phyloP scores from a whole-genome alignment of 2,329 filamentous ascomycete species.

The Hymenoscyphus infarciens region DNA sequence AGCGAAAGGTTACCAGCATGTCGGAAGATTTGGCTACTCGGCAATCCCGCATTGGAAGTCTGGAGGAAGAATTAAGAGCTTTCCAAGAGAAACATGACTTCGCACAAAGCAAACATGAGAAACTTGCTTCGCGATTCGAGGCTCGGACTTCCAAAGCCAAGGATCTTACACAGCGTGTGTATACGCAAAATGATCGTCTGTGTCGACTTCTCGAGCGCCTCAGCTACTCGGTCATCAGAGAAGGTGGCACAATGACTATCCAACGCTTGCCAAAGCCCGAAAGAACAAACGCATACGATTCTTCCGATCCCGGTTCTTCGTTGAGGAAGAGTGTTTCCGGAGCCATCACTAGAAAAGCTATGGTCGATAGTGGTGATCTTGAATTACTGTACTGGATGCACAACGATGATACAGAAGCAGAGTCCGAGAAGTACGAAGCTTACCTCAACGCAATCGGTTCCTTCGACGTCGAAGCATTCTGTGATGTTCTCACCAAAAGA shows the following conservation, averaged over 20 bases:
- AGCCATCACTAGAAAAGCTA: conserved; percentile 49
- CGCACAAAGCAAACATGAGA: conserved; percentile 49
- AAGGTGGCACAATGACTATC: conserved; percentile 69
- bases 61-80: conserved; percentile 71
- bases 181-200: conserved; percentile 80
- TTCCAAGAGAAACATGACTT: conserved; percentile 62
- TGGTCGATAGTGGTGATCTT: conserved; percentile 62
- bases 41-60: conserved; percentile 70
- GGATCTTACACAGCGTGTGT: conserved; percentile 80
- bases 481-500: conserved; percentile 80
- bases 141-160: conserved; percentile 70
- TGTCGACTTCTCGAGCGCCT: conserved; percentile 79
- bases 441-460: conserved; percentile 71
- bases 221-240: conserved; percentile 75
- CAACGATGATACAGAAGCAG: conserved; percentile 59
- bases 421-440: conserved; percentile 69
- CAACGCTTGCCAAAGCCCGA: conserved; percentile 65
- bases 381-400: conserved; percentile 81
- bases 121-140: conserved; percentile 57
- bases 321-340: conserved; percentile 50
- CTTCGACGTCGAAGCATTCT: conserved; percentile 81
- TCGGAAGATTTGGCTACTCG: conserved; percentile 68
- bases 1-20: conserved; percentile 64
- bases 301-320: conserved; percentile 53
- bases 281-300: conserved; percentile 55